phyloP scores from a whole-genome alignment of 2,329 filamentous ascomycete genomes.

The Arthrobotrys sphaeroides region DNA sequence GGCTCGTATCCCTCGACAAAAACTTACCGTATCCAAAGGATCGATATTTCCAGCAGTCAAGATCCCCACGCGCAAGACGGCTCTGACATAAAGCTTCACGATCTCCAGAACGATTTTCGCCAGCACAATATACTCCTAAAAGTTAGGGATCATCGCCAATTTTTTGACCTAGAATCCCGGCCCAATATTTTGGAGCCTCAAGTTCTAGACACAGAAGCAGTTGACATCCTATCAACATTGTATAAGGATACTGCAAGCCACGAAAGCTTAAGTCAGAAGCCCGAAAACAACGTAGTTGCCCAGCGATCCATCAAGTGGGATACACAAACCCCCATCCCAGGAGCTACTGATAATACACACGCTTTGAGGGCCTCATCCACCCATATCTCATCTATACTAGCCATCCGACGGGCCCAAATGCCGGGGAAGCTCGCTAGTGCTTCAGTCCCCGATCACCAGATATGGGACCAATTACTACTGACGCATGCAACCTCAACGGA shows the following conservation, averaged over 20 bases:
- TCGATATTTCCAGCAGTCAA: neutral
- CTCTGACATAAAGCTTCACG: conserved; percentile 1
- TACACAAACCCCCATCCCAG: no score
- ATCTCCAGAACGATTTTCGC: conserved; percentile 14
- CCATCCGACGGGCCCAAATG: conserved; percentile 53
- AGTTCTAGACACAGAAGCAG: neutral
- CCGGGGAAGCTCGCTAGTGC: conserved; percentile 61
- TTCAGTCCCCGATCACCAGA: conserved; percentile 56
- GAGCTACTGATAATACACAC: neutral
- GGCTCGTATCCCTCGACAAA: neutral
- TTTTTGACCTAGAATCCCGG: neutral
- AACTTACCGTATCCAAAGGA: neutral
- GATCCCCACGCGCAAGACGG: conserved; percentile 55
- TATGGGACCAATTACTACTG: conserved; percentile 72
- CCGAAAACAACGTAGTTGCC: neutral
- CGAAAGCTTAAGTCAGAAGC: neutral
- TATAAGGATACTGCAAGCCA: conserved; percentile 10
- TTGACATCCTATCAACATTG: conserved; percentile 10
- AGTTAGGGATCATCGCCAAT: conserved; percentile 32
- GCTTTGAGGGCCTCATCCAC: conserved; percentile 49
- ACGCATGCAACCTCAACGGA: conserved; percentile 94
- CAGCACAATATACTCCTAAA: conserved; percentile 35
- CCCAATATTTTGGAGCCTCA: neutral
- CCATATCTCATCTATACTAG: conserved; percentile 47
- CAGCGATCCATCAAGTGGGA: no score